Evolutionary conservation across 176 grass and related monocot genomes (phyloP), one percentile per base, ranked within the genome.

Genomic region (Miscanthus lutarioriparius): DNA sequence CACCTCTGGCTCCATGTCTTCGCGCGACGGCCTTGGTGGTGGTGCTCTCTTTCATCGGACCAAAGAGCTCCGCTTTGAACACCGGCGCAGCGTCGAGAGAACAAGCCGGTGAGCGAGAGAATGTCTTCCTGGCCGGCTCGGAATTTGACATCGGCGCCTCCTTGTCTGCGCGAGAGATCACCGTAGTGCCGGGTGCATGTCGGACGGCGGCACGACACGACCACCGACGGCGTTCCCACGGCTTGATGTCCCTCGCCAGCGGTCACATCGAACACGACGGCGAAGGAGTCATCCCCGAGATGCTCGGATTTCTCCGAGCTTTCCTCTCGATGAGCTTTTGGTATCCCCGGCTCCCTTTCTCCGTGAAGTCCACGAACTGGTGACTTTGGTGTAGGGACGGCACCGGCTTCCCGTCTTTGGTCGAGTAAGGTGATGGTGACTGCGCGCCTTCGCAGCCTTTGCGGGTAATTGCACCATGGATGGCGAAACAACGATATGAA

Each of bases 1-100:
- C 35, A 86, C 90, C 35, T 39, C 7, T 22, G 82, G 78, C 23
- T 77, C 70, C 72, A 92, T 92, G 65, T 82, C 90, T 56, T 88
- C 41, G 0, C 70, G 53, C 26, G 54, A 92, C 86, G 72, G 27
- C 39, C 0, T 67, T 44, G 10, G 25, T 47, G 27, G 76, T 77
- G 63, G 33, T 67, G 19, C 67, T 51, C 74, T 89, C 90, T 33
- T 87, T 88, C 86, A 86, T 83, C 0, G 17, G 3, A 4, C 86
- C 83, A 47, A 28, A 85, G 4, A 91, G 66, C 48, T 85, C 2
- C 1, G 76, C 89, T 72, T 67, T 91, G 49, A 88, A 92, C 3
- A 92, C 86, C 0, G 83, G 79, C 15, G 90, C 67, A 86, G 70
- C 0, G 90, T 83, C 0, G 90, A 79, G 10, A 92, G 67, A n/a